Evolutionary conservation across 2,329 filamentous ascomycete genomes (phyloP).

Genomic region (Immersiporthe knoxdaviesiana): DNA sequence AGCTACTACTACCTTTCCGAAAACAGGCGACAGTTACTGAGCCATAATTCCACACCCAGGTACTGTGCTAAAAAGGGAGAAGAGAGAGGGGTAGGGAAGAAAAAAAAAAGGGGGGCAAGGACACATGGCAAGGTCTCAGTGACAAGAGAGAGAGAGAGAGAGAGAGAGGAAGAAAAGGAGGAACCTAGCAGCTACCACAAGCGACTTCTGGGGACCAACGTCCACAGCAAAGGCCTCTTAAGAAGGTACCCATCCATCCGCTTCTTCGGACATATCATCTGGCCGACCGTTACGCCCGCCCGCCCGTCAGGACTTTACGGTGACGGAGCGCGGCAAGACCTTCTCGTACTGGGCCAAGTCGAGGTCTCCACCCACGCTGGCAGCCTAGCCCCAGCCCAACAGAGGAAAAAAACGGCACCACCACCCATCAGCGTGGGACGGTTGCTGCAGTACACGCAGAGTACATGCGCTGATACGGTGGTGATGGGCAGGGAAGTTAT

Average conservation of each 20-base stretch:
- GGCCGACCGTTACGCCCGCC: conserved; percentile 16
- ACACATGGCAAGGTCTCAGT: not conserved
- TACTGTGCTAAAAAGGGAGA: not conserved
- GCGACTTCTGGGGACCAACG: not conserved
- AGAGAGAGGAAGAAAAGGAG: not conserved
- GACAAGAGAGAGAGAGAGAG: not conserved
- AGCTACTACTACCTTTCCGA: not conserved
- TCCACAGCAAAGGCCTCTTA: not conserved
- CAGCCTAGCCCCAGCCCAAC: conserved; percentile 20
- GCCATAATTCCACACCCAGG: not conserved
- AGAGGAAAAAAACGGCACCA: not conserved
- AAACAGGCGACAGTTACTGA: not conserved
- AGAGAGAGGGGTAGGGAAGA: not conserved
- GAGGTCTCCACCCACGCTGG: conserved; percentile 23
- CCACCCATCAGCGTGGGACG: conserved; percentile 26
- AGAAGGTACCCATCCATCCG: not conserved
- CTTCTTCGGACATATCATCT: conserved; percentile 17
- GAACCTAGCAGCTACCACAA: not conserved
- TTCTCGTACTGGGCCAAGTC: conserved; percentile 24
- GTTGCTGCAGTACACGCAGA: not conserved
- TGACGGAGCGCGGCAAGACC: not conserved
- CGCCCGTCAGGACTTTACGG: conserved; percentile 5
- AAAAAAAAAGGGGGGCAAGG: not conserved
- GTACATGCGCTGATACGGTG: not conserved
- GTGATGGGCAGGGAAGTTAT: not conserved